Evolutionary conservation across 2,329 filamentous ascomycete species (phyloP).

Genomic region (Ustilaginoidea virens): DNA sequence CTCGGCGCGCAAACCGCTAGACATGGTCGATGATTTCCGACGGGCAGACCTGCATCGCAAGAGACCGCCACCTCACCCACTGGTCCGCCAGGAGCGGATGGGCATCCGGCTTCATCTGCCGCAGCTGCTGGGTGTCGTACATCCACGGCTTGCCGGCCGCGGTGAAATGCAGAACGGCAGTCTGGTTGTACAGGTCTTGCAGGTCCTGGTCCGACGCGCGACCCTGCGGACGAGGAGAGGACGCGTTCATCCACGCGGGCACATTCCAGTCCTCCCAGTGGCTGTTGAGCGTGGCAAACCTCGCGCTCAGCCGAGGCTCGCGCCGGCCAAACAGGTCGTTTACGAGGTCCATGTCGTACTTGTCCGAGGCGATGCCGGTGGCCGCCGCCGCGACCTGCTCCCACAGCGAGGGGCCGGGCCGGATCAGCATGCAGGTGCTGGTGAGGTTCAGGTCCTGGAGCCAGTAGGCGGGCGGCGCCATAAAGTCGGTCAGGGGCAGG

Average conservation of each 20-base stretch:
- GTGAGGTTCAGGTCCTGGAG: conserved; percentile 4
- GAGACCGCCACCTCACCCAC: conserved; percentile 7
- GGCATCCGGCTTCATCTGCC: conserved; percentile 4
- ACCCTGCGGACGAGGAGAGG: conserved; percentile 1
- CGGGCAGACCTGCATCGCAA: conserved; percentile 6
- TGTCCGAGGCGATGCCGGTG: conserved; percentile 3
- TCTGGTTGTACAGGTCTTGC: conserved; percentile 6
- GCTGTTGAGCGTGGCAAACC: conserved; percentile 7
- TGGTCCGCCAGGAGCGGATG: conserved; percentile 6
- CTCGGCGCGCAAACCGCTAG: too few relatives aligned
- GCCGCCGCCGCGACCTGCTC: conserved; percentile 1
- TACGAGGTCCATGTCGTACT: conserved; percentile 9
- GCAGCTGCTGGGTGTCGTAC: conserved; percentile 2
- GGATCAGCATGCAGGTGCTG: conserved; percentile 9
- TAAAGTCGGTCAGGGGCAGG: conserved; percentile 3
- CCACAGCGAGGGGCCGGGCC: conserved; percentile 5
- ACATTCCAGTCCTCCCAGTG: conserved; percentile 9
- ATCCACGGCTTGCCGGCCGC: conserved; percentile 7
- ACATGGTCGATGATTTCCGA: too few relatives aligned
- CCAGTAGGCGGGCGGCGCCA: conserved; percentile 8
- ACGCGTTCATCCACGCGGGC: conserved; percentile 8
- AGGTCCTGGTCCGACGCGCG: conserved; percentile 3
- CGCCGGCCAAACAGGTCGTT: conserved; percentile 6
- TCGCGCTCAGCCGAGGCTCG: conserved; percentile 2
- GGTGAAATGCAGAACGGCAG: conserved; percentile 7